phyloP scores from a whole-genome alignment of 257 asterid species.

The Thymus mandschuricus region DNA sequence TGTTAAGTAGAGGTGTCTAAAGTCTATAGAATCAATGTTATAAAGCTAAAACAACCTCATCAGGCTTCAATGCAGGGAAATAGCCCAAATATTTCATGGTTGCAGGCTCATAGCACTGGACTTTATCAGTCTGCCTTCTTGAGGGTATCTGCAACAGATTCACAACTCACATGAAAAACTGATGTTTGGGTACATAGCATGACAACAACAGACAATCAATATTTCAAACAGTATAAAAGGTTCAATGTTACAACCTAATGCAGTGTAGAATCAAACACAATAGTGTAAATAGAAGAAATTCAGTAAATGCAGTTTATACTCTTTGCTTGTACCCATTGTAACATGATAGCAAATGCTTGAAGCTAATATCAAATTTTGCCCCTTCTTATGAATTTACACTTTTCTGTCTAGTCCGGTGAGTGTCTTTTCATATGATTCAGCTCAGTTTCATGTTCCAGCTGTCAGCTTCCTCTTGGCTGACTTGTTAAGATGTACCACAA shows the following conservation, averaged over 20 bases:
- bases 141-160: slow-evolving; percentile 78
- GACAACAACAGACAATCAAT: slow-evolving; percentile 11
- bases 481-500: background rate
- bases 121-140: slow-evolving; percentile 92
- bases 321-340: background rate
- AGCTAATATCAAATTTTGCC: background rate
- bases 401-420: background rate
- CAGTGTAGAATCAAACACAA: background rate
- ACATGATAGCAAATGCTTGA: slow-evolving; percentile 22
- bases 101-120: slow-evolving; percentile 99
- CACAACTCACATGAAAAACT: slow-evolving; percentile 28
- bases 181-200: slow-evolving; percentile 15
- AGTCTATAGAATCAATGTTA: slow-evolving; percentile 17
- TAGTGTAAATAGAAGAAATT: background rate
- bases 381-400: background rate
- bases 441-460: background rate
- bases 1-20: slow-evolving; percentile 7
- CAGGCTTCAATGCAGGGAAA: slow-evolving; percentile 85
- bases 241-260: background rate
- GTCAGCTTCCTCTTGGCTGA: background rate
- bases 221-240: background rate
- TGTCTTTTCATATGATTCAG: background rate
- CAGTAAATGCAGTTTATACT: background rate
- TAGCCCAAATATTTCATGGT: slow-evolving; percentile 94
- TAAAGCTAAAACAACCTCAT: slow-evolving; percentile 64